phyloP scores from a whole-genome alignment of 306 rosid species.

The Vigna nakashimae region DNA sequence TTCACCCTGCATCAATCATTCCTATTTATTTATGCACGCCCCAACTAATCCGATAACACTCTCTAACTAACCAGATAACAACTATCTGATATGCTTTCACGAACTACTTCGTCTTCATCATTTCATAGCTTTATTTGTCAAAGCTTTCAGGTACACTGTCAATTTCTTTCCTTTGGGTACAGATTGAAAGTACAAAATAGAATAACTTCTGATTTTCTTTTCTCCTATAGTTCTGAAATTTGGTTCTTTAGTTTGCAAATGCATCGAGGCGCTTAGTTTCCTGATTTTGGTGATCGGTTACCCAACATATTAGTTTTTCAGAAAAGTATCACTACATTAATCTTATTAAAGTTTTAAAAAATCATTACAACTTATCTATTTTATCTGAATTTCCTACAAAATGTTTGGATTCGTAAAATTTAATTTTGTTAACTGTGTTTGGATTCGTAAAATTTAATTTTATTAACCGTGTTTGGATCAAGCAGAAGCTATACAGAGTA shows the following conservation, averaged over 20 bases:
- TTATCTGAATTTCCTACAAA: background rate
- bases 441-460: background rate
- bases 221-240: background rate
- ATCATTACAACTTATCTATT: background rate
- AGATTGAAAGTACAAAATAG: background rate
- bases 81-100: background rate
- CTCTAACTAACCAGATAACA: conserved; percentile 13
- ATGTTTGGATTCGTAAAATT: background rate
- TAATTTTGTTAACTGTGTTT: background rate
- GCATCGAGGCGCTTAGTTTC: background rate
- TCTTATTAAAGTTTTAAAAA: background rate
- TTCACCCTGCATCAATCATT: background rate
- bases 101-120: background rate
- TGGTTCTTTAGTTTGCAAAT: background rate
- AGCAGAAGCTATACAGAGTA: background rate
- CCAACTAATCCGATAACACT: background rate
- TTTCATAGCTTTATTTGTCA: background rate
- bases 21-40: background rate
- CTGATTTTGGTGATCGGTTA: background rate
- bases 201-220: background rate
- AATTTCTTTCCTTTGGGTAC: background rate
- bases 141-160: background rate
- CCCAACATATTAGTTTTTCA: background rate
- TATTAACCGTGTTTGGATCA: background rate
- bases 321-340: background rate